Evolutionary conservation across 2,329 filamentous ascomycete species (phyloP).

Genomic region (Trichoderma sp.): DNA sequence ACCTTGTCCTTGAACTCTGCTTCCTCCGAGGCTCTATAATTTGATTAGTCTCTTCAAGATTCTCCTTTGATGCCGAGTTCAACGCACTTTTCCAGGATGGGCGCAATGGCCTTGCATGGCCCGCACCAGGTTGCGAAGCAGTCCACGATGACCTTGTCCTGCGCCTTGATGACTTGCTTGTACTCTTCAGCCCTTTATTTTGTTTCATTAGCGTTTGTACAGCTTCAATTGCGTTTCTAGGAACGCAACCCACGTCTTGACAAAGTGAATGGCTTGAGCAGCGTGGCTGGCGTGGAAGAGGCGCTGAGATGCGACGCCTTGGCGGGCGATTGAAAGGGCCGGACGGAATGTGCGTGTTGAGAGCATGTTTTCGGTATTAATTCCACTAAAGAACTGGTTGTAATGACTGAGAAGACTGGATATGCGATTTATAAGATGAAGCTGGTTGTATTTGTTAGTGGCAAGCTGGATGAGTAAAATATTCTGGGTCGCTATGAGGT

Average conservation of each 20-base stretch:
- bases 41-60: neutral
- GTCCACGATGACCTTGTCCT: slow-evolving; percentile 73
- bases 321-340: slow-evolving; percentile 29
- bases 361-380: neutral
- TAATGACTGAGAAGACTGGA: neutral
- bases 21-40: slow-evolving; percentile 32
- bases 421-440: slow-evolving; percentile 10
- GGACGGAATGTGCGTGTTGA: slow-evolving; percentile 23
- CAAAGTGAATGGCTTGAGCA: slow-evolving; percentile 50
- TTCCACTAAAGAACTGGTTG: neutral
- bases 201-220: neutral
- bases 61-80: neutral
- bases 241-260: slow-evolving; percentile 39
- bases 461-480: slow-evolving; percentile 12
- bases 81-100: slow-evolving; percentile 54
- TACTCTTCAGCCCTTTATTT: slow-evolving; percentile 59
- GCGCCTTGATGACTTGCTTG: slow-evolving; percentile 51
- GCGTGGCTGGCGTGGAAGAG: slow-evolving; percentile 42
- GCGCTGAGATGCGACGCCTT: slow-evolving; percentile 23
- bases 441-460: neutral
- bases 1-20: slow-evolving; percentile 59
- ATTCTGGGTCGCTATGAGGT: slow-evolving; percentile 13
- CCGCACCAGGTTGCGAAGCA: slow-evolving; percentile 91
- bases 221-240: neutral
- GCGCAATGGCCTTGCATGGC: slow-evolving; percentile 87